Evolutionary conservation across 2,329 filamentous ascomycete species (phyloP).

Genomic region (Plectosphaerella cucumerina): DNA sequence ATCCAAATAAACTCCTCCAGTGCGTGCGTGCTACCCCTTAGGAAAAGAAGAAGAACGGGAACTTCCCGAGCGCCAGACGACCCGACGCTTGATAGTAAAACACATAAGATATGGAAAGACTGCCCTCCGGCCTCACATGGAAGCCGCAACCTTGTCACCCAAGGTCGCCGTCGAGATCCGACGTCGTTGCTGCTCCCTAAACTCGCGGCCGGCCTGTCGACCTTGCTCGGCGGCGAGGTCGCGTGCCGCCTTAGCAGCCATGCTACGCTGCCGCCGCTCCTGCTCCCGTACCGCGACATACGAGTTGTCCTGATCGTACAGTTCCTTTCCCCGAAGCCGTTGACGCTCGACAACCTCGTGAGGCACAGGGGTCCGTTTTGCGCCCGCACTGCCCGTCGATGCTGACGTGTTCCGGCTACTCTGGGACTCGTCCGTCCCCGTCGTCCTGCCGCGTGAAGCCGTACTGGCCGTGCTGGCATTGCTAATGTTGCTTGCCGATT

Average conservation of each 20-base stretch:
- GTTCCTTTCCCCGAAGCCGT: constrained; percentile 47
- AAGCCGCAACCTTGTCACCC: constrained; percentile 5
- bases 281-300: constrained; percentile 42
- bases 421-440: not conserved
- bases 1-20: too few species aligned
- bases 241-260: constrained; percentile 48
- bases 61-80: too few species aligned
- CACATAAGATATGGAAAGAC: too few species aligned
- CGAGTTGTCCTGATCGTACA: constrained; percentile 49
- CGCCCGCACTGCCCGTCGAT: constrained; percentile 38
- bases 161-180: constrained; percentile 21
- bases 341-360: constrained; percentile 47
- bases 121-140: too few species aligned
- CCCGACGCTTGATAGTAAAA: too few species aligned
- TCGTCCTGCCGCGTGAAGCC: constrained; percentile 8
- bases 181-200: constrained; percentile 54
- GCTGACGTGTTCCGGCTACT: constrained; percentile 38
- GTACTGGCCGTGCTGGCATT: constrained; percentile 3
- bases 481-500: constrained; percentile 2
- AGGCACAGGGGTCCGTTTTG: constrained; percentile 45
- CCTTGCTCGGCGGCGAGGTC: constrained; percentile 59
- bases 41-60: too few species aligned
- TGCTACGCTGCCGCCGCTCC: constrained; percentile 51
- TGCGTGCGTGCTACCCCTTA: too few species aligned
- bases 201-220: constrained; percentile 54